A percentile compares a stretch with the other conserved stretches of the same genome.
These are phyloP conservation scores for Mucor piriformis DNA, from an alignment of 371 early-diverging fungal species.

Conservation along the genomic window DNA sequence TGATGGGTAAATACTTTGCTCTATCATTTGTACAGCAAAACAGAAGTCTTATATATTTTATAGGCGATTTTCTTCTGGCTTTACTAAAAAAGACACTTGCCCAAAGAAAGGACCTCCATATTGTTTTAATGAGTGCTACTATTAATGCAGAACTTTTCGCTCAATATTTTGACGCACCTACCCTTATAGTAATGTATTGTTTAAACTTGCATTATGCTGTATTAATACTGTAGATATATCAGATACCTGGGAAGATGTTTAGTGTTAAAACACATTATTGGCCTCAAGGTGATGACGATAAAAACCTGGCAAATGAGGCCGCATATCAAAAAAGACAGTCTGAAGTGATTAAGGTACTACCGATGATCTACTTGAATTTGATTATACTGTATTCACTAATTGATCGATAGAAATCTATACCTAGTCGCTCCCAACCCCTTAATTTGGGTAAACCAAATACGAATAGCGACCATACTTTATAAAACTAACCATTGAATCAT, in stretches of 20 bases:
- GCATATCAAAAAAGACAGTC: constrained; percentile 47
- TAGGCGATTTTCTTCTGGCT: constrained; percentile 65
- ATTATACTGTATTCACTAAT: neutral
- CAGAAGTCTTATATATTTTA: neutral
- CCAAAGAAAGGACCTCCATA: constrained; percentile 44
- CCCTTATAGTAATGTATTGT: constrained; percentile 36
- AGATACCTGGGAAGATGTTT: constrained; percentile 60
- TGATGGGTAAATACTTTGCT: constrained; percentile 39
- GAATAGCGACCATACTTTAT: neutral
- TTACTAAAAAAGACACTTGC: constrained; percentile 52
- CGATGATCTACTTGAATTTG: neutral
- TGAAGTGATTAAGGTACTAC: constrained; percentile 39
- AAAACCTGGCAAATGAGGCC: constrained; percentile 59
- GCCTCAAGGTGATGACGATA: constrained; percentile 46
- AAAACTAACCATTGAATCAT: neutral
- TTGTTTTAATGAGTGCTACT: constrained; percentile 85
- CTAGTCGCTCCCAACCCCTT: constrained; percentile 47
- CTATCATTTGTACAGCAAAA: neutral
- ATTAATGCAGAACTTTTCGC: constrained; percentile 70
- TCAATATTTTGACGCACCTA: constrained; percentile 60
- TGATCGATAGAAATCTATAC: constrained; percentile 37
- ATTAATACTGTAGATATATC: neutral
- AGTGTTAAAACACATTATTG: constrained; percentile 54
- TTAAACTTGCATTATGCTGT: neutral
- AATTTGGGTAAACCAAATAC: constrained; percentile 35